A percentile compares a stretch with the other conserved stretches of the same genome.
These are phyloP conservation scores for Tephrocybe sp. DNA, from an alignment of 768 basidiomycete genomes.

Conservation along the genomic window DNA sequence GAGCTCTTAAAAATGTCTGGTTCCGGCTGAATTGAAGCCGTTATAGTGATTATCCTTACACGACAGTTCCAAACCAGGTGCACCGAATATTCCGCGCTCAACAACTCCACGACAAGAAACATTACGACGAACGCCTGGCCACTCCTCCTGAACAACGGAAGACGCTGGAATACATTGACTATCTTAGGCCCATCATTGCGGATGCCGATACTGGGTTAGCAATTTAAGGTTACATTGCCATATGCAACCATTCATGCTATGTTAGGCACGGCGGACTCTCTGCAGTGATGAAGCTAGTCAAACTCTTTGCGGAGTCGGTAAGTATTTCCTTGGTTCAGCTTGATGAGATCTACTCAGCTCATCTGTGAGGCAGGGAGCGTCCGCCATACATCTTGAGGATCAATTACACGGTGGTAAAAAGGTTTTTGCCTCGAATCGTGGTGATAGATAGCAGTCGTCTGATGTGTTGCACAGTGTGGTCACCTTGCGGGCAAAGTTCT, in stretches of 20 bases:
- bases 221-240: background rate
- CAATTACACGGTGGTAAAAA: slow-evolving; percentile 95
- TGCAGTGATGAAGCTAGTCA: slow-evolving; percentile 91
- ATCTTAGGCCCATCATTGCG: slow-evolving; percentile 89
- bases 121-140: slow-evolving; percentile 83
- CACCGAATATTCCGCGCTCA: slow-evolving; percentile 91
- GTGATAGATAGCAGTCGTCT: background rate
- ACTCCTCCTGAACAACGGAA: slow-evolving; percentile 61
- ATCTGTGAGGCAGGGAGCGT: slow-evolving; percentile 57
- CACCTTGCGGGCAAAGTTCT: slow-evolving; percentile 92
- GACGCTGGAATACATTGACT: slow-evolving; percentile 80
- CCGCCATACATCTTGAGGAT: slow-evolving; percentile 92
- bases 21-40: background rate
- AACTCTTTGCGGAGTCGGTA: slow-evolving; percentile 92
- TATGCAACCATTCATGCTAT: slow-evolving; percentile 7
- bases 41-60: slow-evolving; percentile 88
- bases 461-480: slow-evolving; percentile 54
- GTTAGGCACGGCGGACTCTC: slow-evolving; percentile 88
- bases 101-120: slow-evolving; percentile 89
- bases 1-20: slow-evolving; percentile 10
- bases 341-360: slow-evolving; percentile 3
- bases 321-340: background rate
- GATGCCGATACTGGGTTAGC: slow-evolving; percentile 91
- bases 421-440: slow-evolving; percentile 28
- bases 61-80: slow-evolving; percentile 95